Conservation (phyloP, 179 eudicot genomes). For the Sideroxylon spinosum region DNA sequence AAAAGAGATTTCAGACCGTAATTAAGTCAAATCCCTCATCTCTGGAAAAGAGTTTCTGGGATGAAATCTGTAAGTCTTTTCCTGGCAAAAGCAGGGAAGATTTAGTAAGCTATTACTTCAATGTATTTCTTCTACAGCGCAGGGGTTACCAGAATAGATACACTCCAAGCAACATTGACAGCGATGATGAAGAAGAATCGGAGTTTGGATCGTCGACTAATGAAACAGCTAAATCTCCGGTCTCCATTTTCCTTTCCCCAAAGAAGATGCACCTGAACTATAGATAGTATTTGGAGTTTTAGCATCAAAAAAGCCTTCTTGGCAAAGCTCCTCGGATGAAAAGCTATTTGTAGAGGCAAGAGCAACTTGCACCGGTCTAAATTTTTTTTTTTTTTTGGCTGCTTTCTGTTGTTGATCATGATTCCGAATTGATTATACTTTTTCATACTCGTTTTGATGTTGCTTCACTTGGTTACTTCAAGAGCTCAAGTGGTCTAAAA, state of each 20-base stretch:
- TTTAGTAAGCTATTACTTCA: slow-evolving; percentile 76
- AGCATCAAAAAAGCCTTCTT: too few species aligned
- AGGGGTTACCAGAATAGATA: slow-evolving; percentile 68
- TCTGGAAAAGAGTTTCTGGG: slow-evolving; percentile 50
- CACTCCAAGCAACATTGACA: slow-evolving; percentile 44
- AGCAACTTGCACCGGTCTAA: too few species aligned
- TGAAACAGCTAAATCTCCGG: slow-evolving; percentile 13
- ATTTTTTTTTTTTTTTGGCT: too few species aligned
- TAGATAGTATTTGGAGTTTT: slow-evolving; percentile 15
- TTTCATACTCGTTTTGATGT: too few species aligned
- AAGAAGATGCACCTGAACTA: slow-evolving; percentile 32
- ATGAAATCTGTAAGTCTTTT: slow-evolving; percentile 37
- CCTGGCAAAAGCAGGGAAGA: slow-evolving; percentile 49
- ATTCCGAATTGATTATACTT: too few species aligned
- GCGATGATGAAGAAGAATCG: slow-evolving; percentile 59
- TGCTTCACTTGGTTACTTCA: too few species aligned
- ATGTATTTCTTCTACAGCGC: slow-evolving; percentile 65
- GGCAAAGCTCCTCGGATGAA: too few species aligned
- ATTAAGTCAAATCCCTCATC: slow-evolving; percentile 61
- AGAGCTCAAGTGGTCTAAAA: too few species aligned
- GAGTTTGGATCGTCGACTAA: slow-evolving; percentile 34
- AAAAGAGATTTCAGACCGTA: slow-evolving; percentile 39
- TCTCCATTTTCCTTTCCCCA: slow-evolving; percentile 38
- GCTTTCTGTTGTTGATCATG: too few species aligned
- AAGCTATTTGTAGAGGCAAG: too few species aligned